phyloP scores from a whole-genome alignment of 768 basidiomycete genomes.

The Flagelloscypha sp. region DNA sequence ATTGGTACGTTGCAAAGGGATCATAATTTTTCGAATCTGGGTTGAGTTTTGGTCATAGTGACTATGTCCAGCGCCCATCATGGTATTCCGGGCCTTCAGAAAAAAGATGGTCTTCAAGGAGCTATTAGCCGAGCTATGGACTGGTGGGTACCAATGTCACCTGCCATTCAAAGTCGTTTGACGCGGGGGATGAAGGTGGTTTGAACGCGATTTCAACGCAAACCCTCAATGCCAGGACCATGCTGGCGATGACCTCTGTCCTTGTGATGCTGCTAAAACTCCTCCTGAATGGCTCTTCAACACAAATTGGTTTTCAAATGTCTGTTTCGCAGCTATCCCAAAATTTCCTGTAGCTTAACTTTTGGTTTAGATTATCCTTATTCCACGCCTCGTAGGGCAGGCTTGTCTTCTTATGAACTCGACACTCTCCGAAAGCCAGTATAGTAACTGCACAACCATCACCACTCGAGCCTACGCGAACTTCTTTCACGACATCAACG shows the following conservation, averaged over 20 bases:
- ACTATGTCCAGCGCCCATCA: constrained; percentile 51
- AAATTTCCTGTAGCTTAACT: too few species aligned
- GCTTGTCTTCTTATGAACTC: constrained; percentile 47
- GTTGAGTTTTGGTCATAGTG: constrained; percentile 22
- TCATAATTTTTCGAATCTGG: constrained; percentile 3
- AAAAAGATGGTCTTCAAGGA: constrained; percentile 29
- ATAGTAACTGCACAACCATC: constrained; percentile 40
- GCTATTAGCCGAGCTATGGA: constrained; percentile 47
- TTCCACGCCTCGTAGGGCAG: constrained; percentile 48
- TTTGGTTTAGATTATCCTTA: constrained; percentile 45
- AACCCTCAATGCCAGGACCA: constrained; percentile 43
- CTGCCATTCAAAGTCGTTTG: too few species aligned
- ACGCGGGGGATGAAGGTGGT: too few species aligned
- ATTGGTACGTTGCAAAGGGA: constrained; percentile 29
- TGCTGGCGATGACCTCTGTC: constrained; percentile 45
- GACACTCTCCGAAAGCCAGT: constrained; percentile 33
- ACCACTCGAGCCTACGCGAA: constrained; percentile 42
- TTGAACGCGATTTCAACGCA: constrained; percentile 49
- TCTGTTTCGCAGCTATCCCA: constrained; percentile 16
- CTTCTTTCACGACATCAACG: constrained; percentile 34
- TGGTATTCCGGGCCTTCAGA: constrained; percentile 32
- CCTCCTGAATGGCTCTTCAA: too few species aligned
- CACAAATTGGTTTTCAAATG: constrained; percentile 59
- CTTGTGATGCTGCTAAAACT: constrained; percentile 44
- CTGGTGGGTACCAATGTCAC: too few species aligned